A percentile compares a stretch with the other conserved stretches of the same genome.
Evolutionary conservation across 345 rosid species (phyloP).

Genomic region (Balakata baccata): DNA sequence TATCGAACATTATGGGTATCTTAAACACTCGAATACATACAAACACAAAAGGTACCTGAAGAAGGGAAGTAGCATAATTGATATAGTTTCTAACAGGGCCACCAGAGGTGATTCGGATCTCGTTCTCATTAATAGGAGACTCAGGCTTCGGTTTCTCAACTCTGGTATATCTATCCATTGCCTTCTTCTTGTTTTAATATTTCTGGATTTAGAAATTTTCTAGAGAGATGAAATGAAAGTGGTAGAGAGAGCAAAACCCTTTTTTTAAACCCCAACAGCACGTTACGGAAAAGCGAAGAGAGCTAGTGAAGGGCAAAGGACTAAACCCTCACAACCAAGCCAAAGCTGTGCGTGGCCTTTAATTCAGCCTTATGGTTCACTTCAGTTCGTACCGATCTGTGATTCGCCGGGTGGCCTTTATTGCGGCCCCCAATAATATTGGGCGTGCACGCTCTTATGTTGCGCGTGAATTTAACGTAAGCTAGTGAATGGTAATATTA

Average conservation of each 20-base stretch:
- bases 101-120: conserved; percentile 86
- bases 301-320: too few relatives aligned
- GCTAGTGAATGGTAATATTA: too few relatives aligned
- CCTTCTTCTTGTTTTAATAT: not conserved
- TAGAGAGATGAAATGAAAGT: not conserved
- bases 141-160: conserved; percentile 71
- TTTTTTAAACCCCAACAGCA: conserved; percentile 15
- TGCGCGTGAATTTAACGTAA: not conserved
- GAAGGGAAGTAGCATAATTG: conserved; percentile 76
- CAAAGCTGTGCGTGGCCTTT: not conserved
- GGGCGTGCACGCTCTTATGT: not conserved
- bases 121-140: conserved; percentile 76
- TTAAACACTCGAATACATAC: too few relatives aligned
- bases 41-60: conserved; percentile 44
- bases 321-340: not conserved
- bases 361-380: conserved; percentile 4
- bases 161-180: conserved; percentile 83
- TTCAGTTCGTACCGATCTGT: not conserved
- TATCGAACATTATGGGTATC: not conserved
- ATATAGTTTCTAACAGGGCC: conserved; percentile 85
- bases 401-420: not conserved
- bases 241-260: conserved; percentile 14
- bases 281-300: not conserved
- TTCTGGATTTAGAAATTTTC: not conserved
- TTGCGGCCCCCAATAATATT: not conserved